phyloP scores from a whole-genome alignment of 257 asterid genomes.

The Plantago ovata region DNA sequence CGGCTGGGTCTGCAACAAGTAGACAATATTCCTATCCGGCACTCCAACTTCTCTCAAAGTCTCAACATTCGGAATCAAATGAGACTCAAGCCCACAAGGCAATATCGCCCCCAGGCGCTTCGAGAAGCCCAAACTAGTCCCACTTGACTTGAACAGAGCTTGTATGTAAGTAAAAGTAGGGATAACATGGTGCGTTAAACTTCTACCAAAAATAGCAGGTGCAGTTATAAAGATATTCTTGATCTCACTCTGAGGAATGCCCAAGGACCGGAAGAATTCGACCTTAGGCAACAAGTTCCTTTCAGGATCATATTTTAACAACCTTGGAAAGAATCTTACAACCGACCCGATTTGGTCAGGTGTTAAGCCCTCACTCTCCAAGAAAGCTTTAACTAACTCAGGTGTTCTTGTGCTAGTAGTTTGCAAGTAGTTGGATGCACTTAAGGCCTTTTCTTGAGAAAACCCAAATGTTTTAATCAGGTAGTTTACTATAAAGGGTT shows the following conservation, averaged over 20 bases:
- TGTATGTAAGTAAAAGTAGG: constrained; percentile 19
- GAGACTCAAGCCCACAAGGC: neutral
- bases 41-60: constrained; percentile 3
- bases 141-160: constrained; percentile 15
- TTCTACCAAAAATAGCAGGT: constrained; percentile 9
- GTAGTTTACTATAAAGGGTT: constrained; percentile 18
- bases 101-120: neutral
- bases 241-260: constrained; percentile 19
- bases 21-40: neutral
- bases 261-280: constrained; percentile 25
- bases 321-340: constrained; percentile 4
- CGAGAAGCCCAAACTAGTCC: neutral
- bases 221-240: neutral
- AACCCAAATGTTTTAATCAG: constrained; percentile 22
- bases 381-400: constrained; percentile 20
- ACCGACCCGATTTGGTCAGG: constrained; percentile 13
- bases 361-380: constrained; percentile 23
- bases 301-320: constrained; percentile 17
- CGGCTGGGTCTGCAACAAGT: constrained; percentile 10
- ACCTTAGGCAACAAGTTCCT: constrained; percentile 31
- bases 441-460: constrained; percentile 21
- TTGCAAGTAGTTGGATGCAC: constrained; percentile 20
- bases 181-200: constrained; percentile 8
- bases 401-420: constrained; percentile 24
- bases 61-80: neutral